phyloP scores from a whole-genome alignment of 352 stramenopile genomes.

The Blastocystis sp. region DNA sequence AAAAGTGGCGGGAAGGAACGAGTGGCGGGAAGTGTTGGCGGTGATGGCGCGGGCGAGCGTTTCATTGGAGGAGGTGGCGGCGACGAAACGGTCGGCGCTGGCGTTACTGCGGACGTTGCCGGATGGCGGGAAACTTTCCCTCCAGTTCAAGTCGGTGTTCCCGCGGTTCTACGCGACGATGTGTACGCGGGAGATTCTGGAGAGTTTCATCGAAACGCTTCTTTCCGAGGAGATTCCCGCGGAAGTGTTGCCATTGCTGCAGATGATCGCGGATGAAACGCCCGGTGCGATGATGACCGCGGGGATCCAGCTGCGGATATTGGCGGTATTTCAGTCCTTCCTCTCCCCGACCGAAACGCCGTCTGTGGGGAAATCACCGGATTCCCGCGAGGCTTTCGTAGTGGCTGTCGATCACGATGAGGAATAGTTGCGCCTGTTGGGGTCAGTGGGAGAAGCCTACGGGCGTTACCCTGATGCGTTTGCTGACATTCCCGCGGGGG shows the following conservation, averaged over 20 bases:
- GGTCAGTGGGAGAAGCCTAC: background rate
- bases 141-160: slow-evolving; percentile 6
- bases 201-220: background rate
- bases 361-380: too few relatives aligned
- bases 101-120: too few relatives aligned
- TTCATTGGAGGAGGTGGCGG: too few relatives aligned
- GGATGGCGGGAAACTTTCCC: too few relatives aligned
- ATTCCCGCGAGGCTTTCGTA: too few relatives aligned
- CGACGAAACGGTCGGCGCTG: too few relatives aligned
- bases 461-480: background rate
- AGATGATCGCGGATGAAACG: background rate
- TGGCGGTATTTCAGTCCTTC: background rate
- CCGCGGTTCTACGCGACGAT: background rate
- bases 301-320: background rate
- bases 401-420: background rate
- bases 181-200: background rate
- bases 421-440: background rate
- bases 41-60: too few relatives aligned
- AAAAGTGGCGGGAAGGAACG: too few relatives aligned
- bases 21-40: too few relatives aligned
- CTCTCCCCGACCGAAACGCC: too few relatives aligned
- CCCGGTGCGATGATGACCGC: background rate
- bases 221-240: background rate
- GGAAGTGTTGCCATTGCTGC: background rate
- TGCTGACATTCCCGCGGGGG: background rate